Evolutionary conservation across 2,329 filamentous ascomycete genomes (phyloP), one percentile per base, ranked within the genome.

Genomic region (Hymenoscyphus fraxineus): DNA sequence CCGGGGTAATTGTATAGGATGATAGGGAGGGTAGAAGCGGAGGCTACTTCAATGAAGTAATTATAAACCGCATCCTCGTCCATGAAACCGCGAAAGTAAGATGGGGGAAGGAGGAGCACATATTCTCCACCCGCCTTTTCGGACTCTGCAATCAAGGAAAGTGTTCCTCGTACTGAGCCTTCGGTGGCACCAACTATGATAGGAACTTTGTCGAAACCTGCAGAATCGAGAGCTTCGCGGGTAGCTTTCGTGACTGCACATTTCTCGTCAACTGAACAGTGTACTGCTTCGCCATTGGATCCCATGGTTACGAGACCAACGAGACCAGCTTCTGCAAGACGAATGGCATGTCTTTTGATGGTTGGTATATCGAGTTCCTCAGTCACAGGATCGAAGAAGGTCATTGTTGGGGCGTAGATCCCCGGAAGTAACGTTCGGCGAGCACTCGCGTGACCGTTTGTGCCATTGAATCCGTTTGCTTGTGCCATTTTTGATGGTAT

Each of bases 1-100:
- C 91, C 92, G 0, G 92, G 92, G 80, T 95, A 96, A 81, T 96
- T 96, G 85, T 96, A 96, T 58, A 96, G 80, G 68, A 96, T 85
- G 62, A 96, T 77, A n/a, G 91, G 91, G 9, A 95, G 79, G 5
- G 91, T 88, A 60, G 88, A 91, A 47, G 77, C 82, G 76, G 94
- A 89, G 58, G 92, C 92, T 5, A 96, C 90, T 60, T 69, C 65
- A 39, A 70, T 72, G 77, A 80, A 91, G 71, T 89, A 93, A 76
- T 88, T 84, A 73, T 88, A 84, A 65, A 96, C 82, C 66, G 90
- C 84, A 71, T 93, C 89, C 75, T 91, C 89, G 77, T 82, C 63
- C 81, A 85, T 71, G 87, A 91, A 88, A 61, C 84, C 83, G 64
- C 89, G 88, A 83, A 93, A 96, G 81, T 96, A 96, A 67, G 87